phyloP scores from a whole-genome alignment of 2,329 filamentous ascomycete species.

The Fusarium stilboides region DNA sequence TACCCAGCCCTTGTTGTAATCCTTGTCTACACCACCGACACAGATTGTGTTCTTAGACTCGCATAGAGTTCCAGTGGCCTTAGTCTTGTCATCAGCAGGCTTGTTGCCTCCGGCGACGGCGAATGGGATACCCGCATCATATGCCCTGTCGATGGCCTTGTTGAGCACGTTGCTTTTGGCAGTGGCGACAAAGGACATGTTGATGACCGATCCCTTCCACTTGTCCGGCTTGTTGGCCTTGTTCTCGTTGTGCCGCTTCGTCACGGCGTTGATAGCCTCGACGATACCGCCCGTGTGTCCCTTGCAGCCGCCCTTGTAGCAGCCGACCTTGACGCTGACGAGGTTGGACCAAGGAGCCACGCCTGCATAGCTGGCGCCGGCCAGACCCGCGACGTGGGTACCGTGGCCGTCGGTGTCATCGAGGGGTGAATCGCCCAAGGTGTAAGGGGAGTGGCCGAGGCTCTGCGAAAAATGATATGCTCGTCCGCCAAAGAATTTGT shows the following conservation, averaged over 20 bases:
- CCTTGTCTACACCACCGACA: constrained; percentile 11
- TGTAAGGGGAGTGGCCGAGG: constrained; percentile 5
- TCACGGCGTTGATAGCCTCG: constrained; percentile 8
- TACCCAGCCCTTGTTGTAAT: constrained; percentile 15
- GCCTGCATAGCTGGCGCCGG: not conserved
- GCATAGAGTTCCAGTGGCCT: constrained; percentile 13
- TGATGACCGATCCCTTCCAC: constrained; percentile 12
- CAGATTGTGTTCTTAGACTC: constrained; percentile 14
- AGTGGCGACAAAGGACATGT: constrained; percentile 9
- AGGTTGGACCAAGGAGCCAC: constrained; percentile 12
- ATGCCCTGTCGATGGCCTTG: constrained; percentile 11
- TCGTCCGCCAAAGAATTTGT: constrained; percentile 13
- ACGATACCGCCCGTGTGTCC: constrained; percentile 2
- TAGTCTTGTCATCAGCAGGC: not conserved
- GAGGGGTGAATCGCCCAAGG: not conserved
- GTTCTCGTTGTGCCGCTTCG: constrained; percentile 12
- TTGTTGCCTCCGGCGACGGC: constrained; percentile 16
- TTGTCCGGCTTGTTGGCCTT: constrained; percentile 10
- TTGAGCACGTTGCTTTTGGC: constrained; percentile 10
- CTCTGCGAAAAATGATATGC: constrained; percentile 9
- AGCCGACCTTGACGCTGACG: constrained; percentile 10
- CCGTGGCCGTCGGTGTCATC: constrained; percentile 5
- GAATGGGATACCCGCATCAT: constrained; percentile 11
- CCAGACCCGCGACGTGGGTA: constrained; percentile 6
- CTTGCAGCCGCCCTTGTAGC: constrained; percentile 4